phyloP scores from a whole-genome alignment of 73 alveolate species.

The Paramecium primaurelia region DNA sequence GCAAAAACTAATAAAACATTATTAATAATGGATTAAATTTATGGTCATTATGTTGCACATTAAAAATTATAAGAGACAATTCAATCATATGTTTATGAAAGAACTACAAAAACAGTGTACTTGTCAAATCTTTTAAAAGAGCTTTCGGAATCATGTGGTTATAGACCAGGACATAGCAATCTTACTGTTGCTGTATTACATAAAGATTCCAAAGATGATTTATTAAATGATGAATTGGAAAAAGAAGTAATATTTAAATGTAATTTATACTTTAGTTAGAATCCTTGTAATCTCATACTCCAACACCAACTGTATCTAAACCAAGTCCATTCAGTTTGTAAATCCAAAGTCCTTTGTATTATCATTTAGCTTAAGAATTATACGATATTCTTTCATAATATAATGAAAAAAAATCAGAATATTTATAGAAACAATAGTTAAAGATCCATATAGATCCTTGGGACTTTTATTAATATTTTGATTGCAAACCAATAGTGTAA shows the following conservation, averaged over 20 bases:
- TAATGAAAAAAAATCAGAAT: background rate
- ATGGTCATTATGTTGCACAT: background rate
- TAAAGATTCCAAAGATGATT: background rate
- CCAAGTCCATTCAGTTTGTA: conserved; percentile 13
- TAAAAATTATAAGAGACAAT: conserved; percentile 25
- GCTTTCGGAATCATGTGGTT: background rate
- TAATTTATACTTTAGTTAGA: background rate
- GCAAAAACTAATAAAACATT: background rate
- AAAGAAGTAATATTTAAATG: background rate
- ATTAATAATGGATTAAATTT: background rate
- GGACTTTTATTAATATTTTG: conserved; percentile 39
- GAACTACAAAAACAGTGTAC: background rate
- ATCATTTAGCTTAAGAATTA: conserved; percentile 34
- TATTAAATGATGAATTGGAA: background rate
- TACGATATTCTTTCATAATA: background rate
- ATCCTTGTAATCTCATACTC: background rate
- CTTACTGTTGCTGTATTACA: conserved; percentile 1
- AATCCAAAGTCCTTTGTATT: background rate
- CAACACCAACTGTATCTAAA: background rate
- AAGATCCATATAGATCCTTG: conserved; percentile 44
- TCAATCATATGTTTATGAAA: background rate
- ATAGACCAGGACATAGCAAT: background rate
- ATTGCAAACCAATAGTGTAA: background rate
- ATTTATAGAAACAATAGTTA: background rate
- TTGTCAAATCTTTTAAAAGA: background rate